These are phyloP conservation scores for Daldinia vernicosa DNA, from an alignment of 495 filamentous ascomycete species.

Conservation along the genomic window DNA sequence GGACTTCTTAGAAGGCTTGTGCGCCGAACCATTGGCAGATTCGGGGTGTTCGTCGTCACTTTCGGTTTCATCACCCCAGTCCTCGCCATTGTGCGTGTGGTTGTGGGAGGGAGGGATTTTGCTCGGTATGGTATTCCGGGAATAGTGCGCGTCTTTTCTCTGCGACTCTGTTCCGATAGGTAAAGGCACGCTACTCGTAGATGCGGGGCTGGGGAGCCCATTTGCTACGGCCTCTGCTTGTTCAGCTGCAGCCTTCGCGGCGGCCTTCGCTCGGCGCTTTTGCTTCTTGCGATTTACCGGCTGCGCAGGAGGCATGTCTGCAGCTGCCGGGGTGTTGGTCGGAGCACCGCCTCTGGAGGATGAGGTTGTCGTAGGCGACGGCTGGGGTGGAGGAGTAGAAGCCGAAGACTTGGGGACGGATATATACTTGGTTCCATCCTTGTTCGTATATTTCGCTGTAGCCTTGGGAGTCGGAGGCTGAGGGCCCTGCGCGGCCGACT, in stretches of 20 bases:
- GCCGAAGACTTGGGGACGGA: constrained; percentile 67
- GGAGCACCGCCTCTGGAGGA: constrained; percentile 46
- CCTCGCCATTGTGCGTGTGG: constrained; percentile 54
- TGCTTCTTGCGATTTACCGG: constrained; percentile 90
- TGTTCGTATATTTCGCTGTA: constrained; percentile 69
- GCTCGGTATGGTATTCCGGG: constrained; percentile 32
- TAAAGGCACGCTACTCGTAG: constrained; percentile 46
- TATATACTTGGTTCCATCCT: constrained; percentile 74
- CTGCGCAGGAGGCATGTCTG: constrained; percentile 46
- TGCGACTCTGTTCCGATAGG: constrained; percentile 38
- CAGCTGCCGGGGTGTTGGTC: constrained; percentile 36
- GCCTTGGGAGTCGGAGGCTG: constrained; percentile 53
- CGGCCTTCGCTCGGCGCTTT: constrained; percentile 83
- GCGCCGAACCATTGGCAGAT: constrained; percentile 37
- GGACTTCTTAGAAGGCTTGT: constrained; percentile 62
- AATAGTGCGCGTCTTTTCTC: constrained; percentile 35
- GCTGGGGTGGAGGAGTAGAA: constrained; percentile 60
- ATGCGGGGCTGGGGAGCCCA: constrained; percentile 51
- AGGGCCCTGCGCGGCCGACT: constrained; percentile 50
- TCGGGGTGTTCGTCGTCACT: constrained; percentile 54
- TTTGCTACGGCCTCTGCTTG: constrained; percentile 48
- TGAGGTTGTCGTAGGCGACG: constrained; percentile 54
- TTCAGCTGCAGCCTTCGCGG: constrained; percentile 71
- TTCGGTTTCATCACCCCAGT: constrained; percentile 57
- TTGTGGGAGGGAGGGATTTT: constrained; percentile 20